Evolutionary conservation across 305 asterid species (phyloP), one percentile per base, ranked within the genome.

Genomic region (Fraxinus angustifolia): DNA sequence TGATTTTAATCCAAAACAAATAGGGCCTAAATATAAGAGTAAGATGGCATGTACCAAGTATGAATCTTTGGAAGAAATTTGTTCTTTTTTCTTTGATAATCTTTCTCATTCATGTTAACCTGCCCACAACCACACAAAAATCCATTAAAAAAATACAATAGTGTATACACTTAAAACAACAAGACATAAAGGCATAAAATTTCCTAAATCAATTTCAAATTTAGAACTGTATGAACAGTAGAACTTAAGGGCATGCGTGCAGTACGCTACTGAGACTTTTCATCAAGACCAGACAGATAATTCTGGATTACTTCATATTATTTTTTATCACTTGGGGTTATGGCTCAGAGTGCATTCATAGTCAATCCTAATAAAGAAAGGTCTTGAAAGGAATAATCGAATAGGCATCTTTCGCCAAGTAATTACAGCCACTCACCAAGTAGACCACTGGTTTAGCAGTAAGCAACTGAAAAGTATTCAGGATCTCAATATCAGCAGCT

Each of bases 41-140:
- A 33, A 78, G 67, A 85, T 23, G 76, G 71, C 83, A 83, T 88
- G 81, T 94, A 96, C 99, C 99, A 96, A 78, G 97, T 91, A 89
- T 96, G 99, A 83, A 96, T 96, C 91, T 94, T 96, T 17, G 97
- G 95, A 78, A 96, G 98, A 89, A 93, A 96, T 91, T 96, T 96
- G 93, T 96, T 96, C 97, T 96, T 96, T 87, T 96, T 96, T 78
- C 99, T 89, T 85, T 90, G 93, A 84, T 96, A 96, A 85, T 96
- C 99, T 87, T 88, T 96, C 92, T 96, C 99, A 62, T 91, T 96
- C 99, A 96, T 96, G 90, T 96, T 96, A 78, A 94, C 98, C 99
- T 96, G 96, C 82, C 78, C 80, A 86, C 84, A 60, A 83, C 40
- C 81, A 82, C 33, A 53, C 36, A 40, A 79, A 84, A 79, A 70